Percentiles rank a stretch among this genome's conserved stretches.
Evolutionary conservation across 73 alveolate species (phyloP).

Genomic region (Tetrahymena malaccensis): DNA sequence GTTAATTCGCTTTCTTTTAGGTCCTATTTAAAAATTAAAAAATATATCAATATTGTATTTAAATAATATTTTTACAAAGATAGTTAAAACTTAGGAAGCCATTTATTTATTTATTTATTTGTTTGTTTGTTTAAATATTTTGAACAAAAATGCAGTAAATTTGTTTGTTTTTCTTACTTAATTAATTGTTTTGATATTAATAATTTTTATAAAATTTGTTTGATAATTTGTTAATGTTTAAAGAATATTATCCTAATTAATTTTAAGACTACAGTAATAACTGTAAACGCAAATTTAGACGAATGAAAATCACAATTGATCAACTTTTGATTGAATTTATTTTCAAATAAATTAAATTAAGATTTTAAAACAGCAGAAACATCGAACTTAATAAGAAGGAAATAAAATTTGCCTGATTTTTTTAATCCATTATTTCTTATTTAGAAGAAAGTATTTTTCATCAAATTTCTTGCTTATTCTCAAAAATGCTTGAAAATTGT

Average conservation of each 20-base stretch:
- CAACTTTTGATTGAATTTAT: not conserved
- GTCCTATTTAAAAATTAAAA: not conserved
- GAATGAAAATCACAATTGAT: too few relatives aligned
- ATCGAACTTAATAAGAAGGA: not conserved
- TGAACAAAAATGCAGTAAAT: not conserved
- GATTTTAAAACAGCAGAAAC: too few relatives aligned
- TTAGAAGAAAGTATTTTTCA: not conserved
- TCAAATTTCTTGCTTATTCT: too few relatives aligned
- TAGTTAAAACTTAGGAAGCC: not conserved
- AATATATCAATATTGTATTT: too few relatives aligned
- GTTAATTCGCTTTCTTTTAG: not conserved
- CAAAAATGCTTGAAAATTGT: too few relatives aligned
- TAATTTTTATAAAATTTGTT: too few relatives aligned
- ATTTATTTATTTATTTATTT: too few relatives aligned
- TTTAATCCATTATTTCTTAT: too few relatives aligned
- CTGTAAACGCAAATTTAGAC: not conserved
- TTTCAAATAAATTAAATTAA: too few relatives aligned
- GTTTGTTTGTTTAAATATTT: too few relatives aligned
- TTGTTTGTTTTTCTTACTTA: not conserved
- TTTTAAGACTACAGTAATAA: not conserved
- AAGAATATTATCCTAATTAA: not conserved
- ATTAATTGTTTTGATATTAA: too few relatives aligned
- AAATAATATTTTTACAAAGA: not conserved
- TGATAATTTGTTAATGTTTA: not conserved
- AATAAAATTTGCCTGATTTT: not conserved